Evolutionary conservation across 805 yeast species (phyloP).

Genomic region (Candida boidinii): DNA sequence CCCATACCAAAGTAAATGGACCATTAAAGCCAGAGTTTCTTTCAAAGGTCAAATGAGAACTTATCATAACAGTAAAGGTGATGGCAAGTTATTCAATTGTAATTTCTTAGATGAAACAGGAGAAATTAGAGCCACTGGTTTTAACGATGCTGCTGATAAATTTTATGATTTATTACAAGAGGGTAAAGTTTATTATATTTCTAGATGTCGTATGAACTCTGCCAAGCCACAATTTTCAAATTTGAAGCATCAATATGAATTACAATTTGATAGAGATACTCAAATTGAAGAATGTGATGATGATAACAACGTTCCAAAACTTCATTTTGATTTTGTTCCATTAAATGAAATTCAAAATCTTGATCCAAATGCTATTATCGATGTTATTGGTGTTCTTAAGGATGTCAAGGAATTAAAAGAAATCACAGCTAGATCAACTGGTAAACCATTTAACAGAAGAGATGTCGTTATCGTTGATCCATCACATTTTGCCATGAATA

Average conservation of each 20-base stretch:
- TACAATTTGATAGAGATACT: slow-evolving; percentile 73
- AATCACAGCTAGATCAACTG: slow-evolving; percentile 79
- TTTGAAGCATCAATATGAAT: slow-evolving; percentile 82
- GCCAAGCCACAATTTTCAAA: slow-evolving; percentile 83
- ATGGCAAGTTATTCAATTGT: slow-evolving; percentile 83
- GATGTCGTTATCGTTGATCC: slow-evolving; percentile 83
- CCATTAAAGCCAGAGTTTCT: slow-evolving; percentile 86
- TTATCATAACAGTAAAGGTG: slow-evolving; percentile 81
- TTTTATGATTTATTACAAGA: slow-evolving; percentile 72
- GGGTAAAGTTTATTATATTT: slow-evolving; percentile 80
- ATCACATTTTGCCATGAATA: slow-evolving; percentile 60
- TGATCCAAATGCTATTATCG: slow-evolving; percentile 67
- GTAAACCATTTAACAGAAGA: slow-evolving; percentile 88
- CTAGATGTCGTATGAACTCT: slow-evolving; percentile 71
- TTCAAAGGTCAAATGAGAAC: slow-evolving; percentile 81
- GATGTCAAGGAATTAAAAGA: slow-evolving; percentile 68
- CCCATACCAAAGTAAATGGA: slow-evolving; percentile 88
- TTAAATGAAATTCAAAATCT: slow-evolving; percentile 56
- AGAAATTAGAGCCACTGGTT: slow-evolving; percentile 93
- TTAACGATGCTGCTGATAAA: slow-evolving; percentile 78
- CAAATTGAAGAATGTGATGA: slow-evolving; percentile 56
- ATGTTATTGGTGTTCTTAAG: slow-evolving; percentile 81
- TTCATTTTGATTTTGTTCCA: slow-evolving; percentile 68
- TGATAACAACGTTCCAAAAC: slow-evolving; percentile 63
- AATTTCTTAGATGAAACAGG: slow-evolving; percentile 90